Base-by-base conservation (phyloP, 129 eudicot species). In the Tagetes patula region DNA sequence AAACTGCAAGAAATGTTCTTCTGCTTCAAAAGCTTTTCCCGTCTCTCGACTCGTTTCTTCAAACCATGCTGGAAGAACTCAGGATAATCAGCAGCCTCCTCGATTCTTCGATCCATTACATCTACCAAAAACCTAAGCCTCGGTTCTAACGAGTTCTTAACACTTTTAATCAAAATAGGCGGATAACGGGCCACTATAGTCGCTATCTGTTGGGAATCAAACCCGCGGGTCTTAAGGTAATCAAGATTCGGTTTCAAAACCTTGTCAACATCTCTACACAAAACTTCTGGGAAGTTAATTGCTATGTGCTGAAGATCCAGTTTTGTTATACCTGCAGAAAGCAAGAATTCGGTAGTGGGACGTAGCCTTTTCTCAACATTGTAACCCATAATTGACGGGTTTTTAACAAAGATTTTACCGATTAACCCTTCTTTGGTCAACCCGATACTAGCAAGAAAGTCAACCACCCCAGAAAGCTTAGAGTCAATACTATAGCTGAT, bases 351-450 rank as follows among this genome's bases (percentile, higher is more conserved):
- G 1, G 84, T 76, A 12, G 99, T 94, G n/a, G 97, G 97, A 1
- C 84, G 86, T 50, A 94, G 66, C 60, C 99, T 76, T 59, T 94
- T 94, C 5, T 88, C 97, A 20, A 90, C 94, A 46, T 92, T 84
- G 81, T 90, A 94, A 65, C 99, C 97, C 91, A 94, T 85, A 40
- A 94, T 81, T 41, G 80, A 94, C 9, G 99, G 99, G 69, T 86
- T 85, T 36, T 90, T 94, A 43, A 90, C 89, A 78, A 90, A 61
- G 60, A 94, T 84, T 83, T 90, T 90, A 71, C 99, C 96, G 6
- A 90, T 82, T 67, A 67, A 59, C 61, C 90, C 96, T 30, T 85
- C 93, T 83, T 82, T 85, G 36, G 78, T 79, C 66, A 94, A 72
- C 30, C 93, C 97, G 33, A 94, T 82, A 39, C 85, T 79, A 11